A percentile compares a stretch with the other conserved stretches of the same genome.
phyloP scores from a whole-genome alignment of 2,329 filamentous ascomycete species.

The Dothideomycetes sp. region DNA sequence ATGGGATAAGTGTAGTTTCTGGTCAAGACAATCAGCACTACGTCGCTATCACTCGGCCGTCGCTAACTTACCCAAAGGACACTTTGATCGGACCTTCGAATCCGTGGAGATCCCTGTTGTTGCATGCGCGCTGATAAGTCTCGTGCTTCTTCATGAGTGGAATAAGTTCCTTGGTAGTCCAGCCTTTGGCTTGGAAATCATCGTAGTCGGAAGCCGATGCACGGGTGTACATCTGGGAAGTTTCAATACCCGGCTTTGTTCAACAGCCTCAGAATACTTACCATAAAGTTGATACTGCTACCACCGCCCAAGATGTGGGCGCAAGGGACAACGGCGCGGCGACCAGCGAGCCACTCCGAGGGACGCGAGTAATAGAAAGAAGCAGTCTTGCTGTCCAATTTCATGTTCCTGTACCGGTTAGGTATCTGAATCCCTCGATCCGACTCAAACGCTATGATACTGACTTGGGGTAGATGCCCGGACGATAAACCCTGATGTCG shows the following conservation, averaged over 20 bases:
- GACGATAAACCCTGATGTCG: conserved; percentile 46
- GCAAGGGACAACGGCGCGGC: conserved; percentile 62
- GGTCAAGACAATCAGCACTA: too few species aligned
- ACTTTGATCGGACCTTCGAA: conserved; percentile 75
- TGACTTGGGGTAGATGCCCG: conserved; percentile 69
- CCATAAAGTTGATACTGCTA: conserved; percentile 70
- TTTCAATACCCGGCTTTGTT: conserved; percentile 4
- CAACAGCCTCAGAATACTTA: conserved; percentile 17
- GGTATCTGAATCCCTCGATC: too few species aligned
- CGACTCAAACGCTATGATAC: too few species aligned
- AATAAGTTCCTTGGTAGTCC: conserved; percentile 63
- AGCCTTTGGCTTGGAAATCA: conserved; percentile 70
- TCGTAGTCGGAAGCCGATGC: conserved; percentile 65
- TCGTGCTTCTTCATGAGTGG: conserved; percentile 74
- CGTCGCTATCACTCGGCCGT: too few species aligned
- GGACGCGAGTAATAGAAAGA: conserved; percentile 71
- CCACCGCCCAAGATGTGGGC: conserved; percentile 55
- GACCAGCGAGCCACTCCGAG: conserved; percentile 59
- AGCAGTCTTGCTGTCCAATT: conserved; percentile 69
- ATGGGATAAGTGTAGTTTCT: conserved; percentile 67
- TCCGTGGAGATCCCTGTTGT: conserved; percentile 56
- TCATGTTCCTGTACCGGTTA: conserved; percentile 60
- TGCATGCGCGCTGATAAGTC: conserved; percentile 53
- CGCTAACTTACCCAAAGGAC: conserved; percentile 54
- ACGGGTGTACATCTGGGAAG: conserved; percentile 55